Conservation (phyloP, 768 basidiomycete species). For the Mycena indigotica region DNA sequence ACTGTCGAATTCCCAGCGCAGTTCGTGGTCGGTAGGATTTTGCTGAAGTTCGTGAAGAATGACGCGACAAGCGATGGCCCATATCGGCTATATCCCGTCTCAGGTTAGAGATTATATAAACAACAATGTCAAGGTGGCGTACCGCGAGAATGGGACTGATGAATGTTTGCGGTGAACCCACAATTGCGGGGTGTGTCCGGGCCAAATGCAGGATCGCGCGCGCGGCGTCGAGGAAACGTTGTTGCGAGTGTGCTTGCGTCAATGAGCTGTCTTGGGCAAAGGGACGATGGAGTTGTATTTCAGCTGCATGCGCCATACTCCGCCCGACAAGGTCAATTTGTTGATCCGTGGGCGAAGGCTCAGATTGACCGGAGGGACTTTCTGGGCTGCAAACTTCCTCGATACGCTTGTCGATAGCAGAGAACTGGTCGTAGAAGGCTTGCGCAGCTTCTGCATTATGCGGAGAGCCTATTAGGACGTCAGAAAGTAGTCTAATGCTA, state of each 20-base stretch:
- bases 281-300: conserved; percentile 37
- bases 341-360: conserved; percentile 5
- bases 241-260: conserved; percentile 26
- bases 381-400: conserved; percentile 11
- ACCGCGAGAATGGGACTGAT: conserved; percentile 36
- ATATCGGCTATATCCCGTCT: conserved; percentile 10
- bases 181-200: conserved; percentile 23
- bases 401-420: not conserved
- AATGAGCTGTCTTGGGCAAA: conserved; percentile 21
- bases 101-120: not conserved
- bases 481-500: not conserved
- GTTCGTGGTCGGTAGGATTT: not conserved
- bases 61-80: conserved; percentile 11
- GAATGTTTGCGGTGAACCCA: conserved; percentile 18
- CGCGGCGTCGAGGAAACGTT: conserved; percentile 19
- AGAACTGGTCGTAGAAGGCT: not conserved
- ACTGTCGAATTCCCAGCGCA: not conserved
- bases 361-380: conserved; percentile 6
- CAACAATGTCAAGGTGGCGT: conserved; percentile 7
- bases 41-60: conserved; percentile 9
- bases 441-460: not conserved
- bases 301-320: conserved; percentile 38
- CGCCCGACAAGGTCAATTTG: conserved; percentile 33
- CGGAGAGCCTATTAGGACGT: not conserved
- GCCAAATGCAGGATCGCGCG: conserved; percentile 4